Base-by-base conservation (phyloP, 257 asterid genomes). In the Solanum sejunctum region DNA sequence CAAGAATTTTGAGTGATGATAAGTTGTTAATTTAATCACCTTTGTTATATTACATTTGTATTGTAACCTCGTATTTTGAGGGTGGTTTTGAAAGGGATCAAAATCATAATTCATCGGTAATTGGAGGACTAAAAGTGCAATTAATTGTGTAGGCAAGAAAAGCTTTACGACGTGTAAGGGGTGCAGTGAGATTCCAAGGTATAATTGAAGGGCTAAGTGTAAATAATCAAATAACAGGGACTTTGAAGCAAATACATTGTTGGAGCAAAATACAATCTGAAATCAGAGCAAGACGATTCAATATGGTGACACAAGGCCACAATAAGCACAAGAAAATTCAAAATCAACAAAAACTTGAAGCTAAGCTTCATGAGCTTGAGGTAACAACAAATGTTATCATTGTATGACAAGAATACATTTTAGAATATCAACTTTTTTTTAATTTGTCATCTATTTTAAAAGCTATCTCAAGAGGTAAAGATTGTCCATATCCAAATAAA, bases 321-420 rank as follows among this genome's bases (percentile, higher is more conserved):
- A 54, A 89, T 3, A 86, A 87, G 69, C 97, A 91, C 87, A 94
- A 88, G 79, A 91, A 91, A 84, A 90, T 90, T 55, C 93, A 93
- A 51, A 93, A 90, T 83, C 94, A 91, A 88, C 81, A 90, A 58
- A 92, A 92, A 86, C 92, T 93, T 10, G 95, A 94, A 12, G 91
- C 97, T 36, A 94, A 92, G 90, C 94, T 94, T 83, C 95, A 94
- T 39, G 94, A 92, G n/a, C 84, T 92, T 56, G 95, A 93, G 98
- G 97, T 92, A 70, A 70, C 0, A 0, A 12, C 39, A 17, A 70
- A 3, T 39, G 28, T 70, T 70, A 10, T 70, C 6, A 2, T 18
- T 16, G 28, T 70, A 32, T 32, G 0, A 32, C 3, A 32, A 32
- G 36, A 32, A 32, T 32, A 32, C 36, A 2, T 32, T 32, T 32